Evolutionary conservation across 2,329 filamentous ascomycete species (phyloP), one percentile per base, ranked within the genome.

Genomic region (Microcera coccophila): DNA sequence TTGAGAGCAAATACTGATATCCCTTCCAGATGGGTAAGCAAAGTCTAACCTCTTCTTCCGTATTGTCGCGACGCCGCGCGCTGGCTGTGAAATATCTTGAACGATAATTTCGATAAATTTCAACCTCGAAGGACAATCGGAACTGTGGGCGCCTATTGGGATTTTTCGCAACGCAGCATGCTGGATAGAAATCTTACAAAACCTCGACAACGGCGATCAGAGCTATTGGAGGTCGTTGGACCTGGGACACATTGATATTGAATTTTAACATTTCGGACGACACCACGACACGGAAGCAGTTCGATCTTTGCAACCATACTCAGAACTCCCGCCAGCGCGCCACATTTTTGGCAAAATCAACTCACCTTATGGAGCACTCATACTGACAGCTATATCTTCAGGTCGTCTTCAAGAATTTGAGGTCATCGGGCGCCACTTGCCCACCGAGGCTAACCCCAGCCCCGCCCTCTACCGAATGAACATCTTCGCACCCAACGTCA

Each of bases 391-490:
- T 47, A 32, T 41, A 44, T 36, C 36, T 36, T 43, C 74, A 98
- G 93, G 90, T 89, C 93, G 93, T 84, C 90, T 98, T 79, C 87
- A 90, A 74, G 93, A 98, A 85, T 98, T 95, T 84, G 93, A 97
- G 85, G 91, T 98, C 81, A 95, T 98, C 72, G 93, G 94, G 79
- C 91, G 94, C 77, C 91, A 96, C 78, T 76, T 98, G 86, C 93
- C 93, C 76, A 88, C 86, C 69, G 93, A 98, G 81, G 81, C 86
- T 72, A 95, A 95, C 82, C 90, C 91, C 68, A 89, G 88, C 67
- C 93, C 93, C 65, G 91, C 93, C 80, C 86, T 98, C 75, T 98
- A 97, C 85, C 90, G 93, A 76, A 98, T 98, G 93, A 90, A 90
- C 74, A 96, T 98, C 75, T 98, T 98, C 74, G 93, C 93, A 62